A percentile compares a stretch with the other conserved stretches of the same genome.
phyloP scores from a whole-genome alignment of 2,329 filamentous ascomycete species.

The Cladosporium oxysporum region DNA sequence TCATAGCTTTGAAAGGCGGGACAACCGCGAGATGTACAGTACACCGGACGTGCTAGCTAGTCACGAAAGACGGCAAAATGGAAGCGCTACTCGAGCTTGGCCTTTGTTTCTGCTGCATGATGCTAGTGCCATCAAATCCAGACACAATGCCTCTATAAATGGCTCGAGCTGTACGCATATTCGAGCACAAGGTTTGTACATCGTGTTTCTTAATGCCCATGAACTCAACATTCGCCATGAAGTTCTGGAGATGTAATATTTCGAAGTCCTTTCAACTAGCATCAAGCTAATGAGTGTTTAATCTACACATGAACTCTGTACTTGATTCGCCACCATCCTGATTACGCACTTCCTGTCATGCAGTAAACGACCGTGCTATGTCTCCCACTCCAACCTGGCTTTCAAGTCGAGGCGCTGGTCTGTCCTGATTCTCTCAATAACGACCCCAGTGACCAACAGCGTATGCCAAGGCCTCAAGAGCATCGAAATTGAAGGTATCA shows the following conservation, averaged over 20 bases:
- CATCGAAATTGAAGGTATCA: neutral
- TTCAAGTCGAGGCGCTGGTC: neutral
- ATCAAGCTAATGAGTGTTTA: neutral
- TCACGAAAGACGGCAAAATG: neutral
- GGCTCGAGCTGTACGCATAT: neutral
- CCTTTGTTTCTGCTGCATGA: no score
- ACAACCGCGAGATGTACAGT: neutral
- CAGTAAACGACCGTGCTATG: neutral
- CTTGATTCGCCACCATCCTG: neutral
- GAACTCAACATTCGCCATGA: no score
- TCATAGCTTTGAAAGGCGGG: neutral
- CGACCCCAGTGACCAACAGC: neutral
- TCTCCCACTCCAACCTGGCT: neutral
- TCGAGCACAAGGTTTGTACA: neutral
- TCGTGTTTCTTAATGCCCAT: neutral
- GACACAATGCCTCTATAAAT: no score
- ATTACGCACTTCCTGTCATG: neutral
- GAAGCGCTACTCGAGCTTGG: neutral
- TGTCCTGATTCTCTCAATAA: neutral
- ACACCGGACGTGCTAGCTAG: neutral
- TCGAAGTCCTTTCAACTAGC: neutral
- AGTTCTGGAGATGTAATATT: neutral
- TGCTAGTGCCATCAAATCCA: no score
- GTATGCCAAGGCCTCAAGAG: neutral
- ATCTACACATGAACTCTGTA: neutral